Percentiles rank a stretch among this genome's conserved stretches.
phyloP scores from a whole-genome alignment of 2,329 filamentous ascomycete species.

The Aspergillus sp. region DNA sequence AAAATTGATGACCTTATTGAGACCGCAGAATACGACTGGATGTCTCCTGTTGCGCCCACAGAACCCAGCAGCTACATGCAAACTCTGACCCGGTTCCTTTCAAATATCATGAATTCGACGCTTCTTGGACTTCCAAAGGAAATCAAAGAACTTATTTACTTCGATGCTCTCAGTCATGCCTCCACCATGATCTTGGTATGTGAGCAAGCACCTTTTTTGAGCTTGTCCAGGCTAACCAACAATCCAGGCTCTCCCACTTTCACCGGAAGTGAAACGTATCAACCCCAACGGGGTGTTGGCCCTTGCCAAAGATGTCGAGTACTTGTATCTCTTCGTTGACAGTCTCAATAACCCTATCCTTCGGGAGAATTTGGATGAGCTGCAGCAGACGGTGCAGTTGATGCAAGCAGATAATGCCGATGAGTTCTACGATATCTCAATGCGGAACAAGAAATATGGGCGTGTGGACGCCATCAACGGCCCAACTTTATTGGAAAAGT shows the following conservation, averaged over 20 bases:
- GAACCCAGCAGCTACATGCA: slow-evolving; percentile 95
- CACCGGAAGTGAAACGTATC: slow-evolving; percentile 79
- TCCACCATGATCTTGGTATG: slow-evolving; percentile 79
- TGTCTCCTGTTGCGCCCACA: slow-evolving; percentile 62
- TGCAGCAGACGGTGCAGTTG: slow-evolving; percentile 88
- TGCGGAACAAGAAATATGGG: slow-evolving; percentile 89
- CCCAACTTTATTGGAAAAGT: slow-evolving; percentile 90
- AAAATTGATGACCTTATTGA: slow-evolving; percentile 98
- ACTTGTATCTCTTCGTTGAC: slow-evolving; percentile 84
- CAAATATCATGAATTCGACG: slow-evolving; percentile 95
- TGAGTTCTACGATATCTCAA: slow-evolving; percentile 92
- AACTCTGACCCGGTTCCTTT: slow-evolving; percentile 87
- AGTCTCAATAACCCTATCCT: slow-evolving; percentile 87
- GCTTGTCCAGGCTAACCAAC: slow-evolving; percentile 18
- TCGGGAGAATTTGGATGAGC: slow-evolving; percentile 84
- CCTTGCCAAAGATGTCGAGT: slow-evolving; percentile 80
- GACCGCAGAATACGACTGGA: slow-evolving; percentile 96
- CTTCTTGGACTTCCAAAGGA: slow-evolving; percentile 89
- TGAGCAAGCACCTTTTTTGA: slow-evolving; percentile 4
- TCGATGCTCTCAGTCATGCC: slow-evolving; percentile 90
- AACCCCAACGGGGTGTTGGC: slow-evolving; percentile 83
- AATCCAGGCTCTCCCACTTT: slow-evolving; percentile 72
- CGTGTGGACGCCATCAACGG: slow-evolving; percentile 91
- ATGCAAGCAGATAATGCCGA: slow-evolving; percentile 89
- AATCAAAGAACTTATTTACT: slow-evolving; percentile 98